Percentiles rank a stretch among this genome's conserved stretches.
Conservation (phyloP, 2,329 filamentous ascomycete species). For the Keithomyces neogunnii region DNA sequence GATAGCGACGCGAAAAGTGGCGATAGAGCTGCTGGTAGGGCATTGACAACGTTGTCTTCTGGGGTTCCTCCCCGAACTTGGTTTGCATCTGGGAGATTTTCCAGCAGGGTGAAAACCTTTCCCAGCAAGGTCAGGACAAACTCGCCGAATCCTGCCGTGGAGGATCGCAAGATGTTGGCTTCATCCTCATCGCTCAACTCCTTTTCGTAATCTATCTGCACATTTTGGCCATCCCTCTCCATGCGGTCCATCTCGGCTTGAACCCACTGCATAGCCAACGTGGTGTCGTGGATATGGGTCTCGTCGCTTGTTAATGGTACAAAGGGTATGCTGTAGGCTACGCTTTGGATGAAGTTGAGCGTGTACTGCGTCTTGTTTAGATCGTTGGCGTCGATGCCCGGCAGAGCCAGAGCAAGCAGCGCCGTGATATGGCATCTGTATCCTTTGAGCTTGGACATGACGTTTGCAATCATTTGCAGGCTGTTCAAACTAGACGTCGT, state of each 20-base stretch:
- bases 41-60: conserved; percentile 96
- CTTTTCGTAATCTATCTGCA: conserved; percentile 75
- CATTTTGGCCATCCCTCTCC: conserved; percentile 76
- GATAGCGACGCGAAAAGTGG: conserved; percentile 87
- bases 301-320: conserved; percentile 57
- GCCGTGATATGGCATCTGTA: conserved; percentile 95
- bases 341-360: conserved; percentile 87
- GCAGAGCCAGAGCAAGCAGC: conserved; percentile 81
- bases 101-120: conserved; percentile 88
- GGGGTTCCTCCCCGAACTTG: conserved; percentile 83
- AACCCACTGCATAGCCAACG: conserved; percentile 85
- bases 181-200: conserved; percentile 83
- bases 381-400: conserved; percentile 96
- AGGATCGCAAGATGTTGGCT: conserved; percentile 80
- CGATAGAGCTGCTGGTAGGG: conserved; percentile 81
- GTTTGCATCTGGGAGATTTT: conserved; percentile 88
- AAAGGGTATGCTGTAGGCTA: conserved; percentile 94
- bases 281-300: conserved; percentile 61
- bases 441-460: conserved; percentile 90
- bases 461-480: conserved; percentile 82
- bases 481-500: conserved; percentile 90
- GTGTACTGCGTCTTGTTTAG: conserved; percentile 94
- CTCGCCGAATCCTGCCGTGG: conserved; percentile 87
- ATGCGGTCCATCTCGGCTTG: conserved; percentile 89
- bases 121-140: conserved; percentile 87